Conservation (phyloP, 306 rosid species). For the Senna tora region DNA sequence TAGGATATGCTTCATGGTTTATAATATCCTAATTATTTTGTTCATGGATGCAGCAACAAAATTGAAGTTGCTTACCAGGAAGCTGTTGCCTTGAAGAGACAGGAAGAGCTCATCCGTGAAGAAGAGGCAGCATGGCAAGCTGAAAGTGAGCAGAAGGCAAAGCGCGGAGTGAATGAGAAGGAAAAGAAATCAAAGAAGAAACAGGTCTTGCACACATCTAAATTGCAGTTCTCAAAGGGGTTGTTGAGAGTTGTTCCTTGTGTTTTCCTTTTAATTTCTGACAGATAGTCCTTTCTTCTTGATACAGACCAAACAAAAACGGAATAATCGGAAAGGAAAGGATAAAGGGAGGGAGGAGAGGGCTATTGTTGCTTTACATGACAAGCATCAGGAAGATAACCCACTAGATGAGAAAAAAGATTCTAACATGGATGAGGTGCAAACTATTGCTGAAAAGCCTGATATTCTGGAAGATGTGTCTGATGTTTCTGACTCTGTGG, state of each 20-base stretch:
- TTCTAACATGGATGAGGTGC: slow-evolving; percentile 58
- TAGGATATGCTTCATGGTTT: slow-evolving; percentile 18
- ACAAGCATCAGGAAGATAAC: slow-evolving; percentile 54
- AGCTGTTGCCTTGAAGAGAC: slow-evolving; percentile 97
- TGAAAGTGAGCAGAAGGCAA: slow-evolving; percentile 86
- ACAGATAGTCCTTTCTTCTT: slow-evolving; percentile 33
- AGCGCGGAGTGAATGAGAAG: slow-evolving; percentile 75
- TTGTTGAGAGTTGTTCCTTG: slow-evolving; percentile 13
- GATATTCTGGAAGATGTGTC: slow-evolving; percentile 74
- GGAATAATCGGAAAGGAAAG: slow-evolving; percentile 81
- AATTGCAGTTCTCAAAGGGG: slow-evolving; percentile 21
- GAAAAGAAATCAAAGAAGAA: slow-evolving; percentile 93
- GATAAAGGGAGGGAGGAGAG: slow-evolving; percentile 87
- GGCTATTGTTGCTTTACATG: slow-evolving; percentile 45
- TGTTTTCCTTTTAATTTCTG: slow-evolving; percentile 31
- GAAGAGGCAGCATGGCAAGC: slow-evolving; percentile 99
- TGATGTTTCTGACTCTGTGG: slow-evolving; percentile 85
- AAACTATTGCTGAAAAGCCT: slow-evolving; percentile 60
- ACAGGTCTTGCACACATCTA: slow-evolving; percentile 55
- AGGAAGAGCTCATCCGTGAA: slow-evolving; percentile 98
- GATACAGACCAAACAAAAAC: slow-evolving; percentile 85
- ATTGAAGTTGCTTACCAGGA: slow-evolving; percentile 99
- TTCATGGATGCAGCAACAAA: slow-evolving; percentile 74
- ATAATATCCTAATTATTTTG: slow-evolving; percentile 34
- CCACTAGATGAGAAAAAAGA: slow-evolving; percentile 59